These are phyloP conservation scores for Fusarium abutilonis DNA, from an alignment of 2,329 filamentous ascomycete species.

Conservation along the genomic window DNA sequence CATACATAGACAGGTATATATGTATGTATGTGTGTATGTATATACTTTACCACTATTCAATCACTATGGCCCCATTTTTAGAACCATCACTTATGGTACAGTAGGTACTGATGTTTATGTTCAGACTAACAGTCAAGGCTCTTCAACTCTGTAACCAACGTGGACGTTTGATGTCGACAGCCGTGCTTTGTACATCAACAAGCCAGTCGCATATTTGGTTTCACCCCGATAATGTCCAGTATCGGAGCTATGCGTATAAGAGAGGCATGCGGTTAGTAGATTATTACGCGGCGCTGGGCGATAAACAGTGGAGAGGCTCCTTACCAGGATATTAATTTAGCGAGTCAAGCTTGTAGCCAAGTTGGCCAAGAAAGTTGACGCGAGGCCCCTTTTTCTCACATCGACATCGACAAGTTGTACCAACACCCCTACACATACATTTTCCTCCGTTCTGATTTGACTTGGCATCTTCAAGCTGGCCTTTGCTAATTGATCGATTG, in stretches of 20 bases:
- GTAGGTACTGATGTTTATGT: not conserved
- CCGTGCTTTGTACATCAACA: not conserved
- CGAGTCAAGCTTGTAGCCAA: conserved; percentile 21
- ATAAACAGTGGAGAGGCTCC: conserved; percentile 13
- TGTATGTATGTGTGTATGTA: not conserved
- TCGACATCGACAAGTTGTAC: conserved; percentile 9
- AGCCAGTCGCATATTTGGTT: not conserved
- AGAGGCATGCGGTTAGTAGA: conserved; percentile 3
- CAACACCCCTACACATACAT: conserved; percentile 3
- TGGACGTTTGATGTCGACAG: conserved; percentile 1
- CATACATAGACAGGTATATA: too few species aligned
- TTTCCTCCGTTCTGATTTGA: conserved; percentile 15
- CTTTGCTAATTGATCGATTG: conserved; percentile 18
- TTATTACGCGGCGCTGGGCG: conserved; percentile 20
- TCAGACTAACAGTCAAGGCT: not conserved
- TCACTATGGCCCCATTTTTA: conserved; percentile 24
- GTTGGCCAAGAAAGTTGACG: conserved; percentile 17
- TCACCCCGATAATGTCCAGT: not conserved
- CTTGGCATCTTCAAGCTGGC: conserved; percentile 31
- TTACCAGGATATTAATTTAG: conserved; percentile 19
- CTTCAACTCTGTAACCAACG: conserved; percentile 6
- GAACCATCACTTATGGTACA: not conserved
- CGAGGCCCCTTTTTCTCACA: conserved; percentile 24
- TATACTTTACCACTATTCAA: not conserved
- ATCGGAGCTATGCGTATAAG: not conserved